Base-by-base conservation (phyloP, 1,284 basidiomycete genomes). In the Cutaneotrichosporon cutaneum region DNA sequence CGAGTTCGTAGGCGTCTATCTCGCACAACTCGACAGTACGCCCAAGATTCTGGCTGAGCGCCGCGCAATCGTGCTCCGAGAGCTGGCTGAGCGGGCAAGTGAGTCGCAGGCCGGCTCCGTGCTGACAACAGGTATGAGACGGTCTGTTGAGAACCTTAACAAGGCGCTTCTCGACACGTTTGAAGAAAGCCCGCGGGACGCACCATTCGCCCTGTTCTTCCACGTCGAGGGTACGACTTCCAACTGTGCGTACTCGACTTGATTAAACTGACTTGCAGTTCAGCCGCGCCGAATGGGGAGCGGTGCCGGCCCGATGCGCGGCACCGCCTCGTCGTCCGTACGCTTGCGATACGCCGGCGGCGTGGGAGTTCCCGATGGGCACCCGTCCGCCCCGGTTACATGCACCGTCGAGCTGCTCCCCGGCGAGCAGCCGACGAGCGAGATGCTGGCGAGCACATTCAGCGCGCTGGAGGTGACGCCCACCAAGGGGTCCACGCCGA, bases 41-140 rank as follows among this genome's bases (percentile, higher is more conserved):
- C 74, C 73, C 10, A 66, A 69, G 13, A 75, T 77, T 6, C 36
- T 75, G 52, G 65, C 65, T 3, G 69, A 75, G 54, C 54, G 74
- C 24, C 62, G 74, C 6, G 56, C 71, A 32, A 66, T 68, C 0
- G 63, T 71, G 3, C 67, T 76, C 1, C 56, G 71, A 39, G 73
- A 75, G n/a, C 71, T 80, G 65, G 75, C 72, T 3, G 75, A 78
- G 62, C 62, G 75, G 26, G 73, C 74, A 10, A 69, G 74, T 76
- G 57, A 64, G 74, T 57, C 51, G 52, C 10, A 54, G 59, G 33
- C 30, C 52, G 7, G 57, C n/a, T 33, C 14, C 45, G 53, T 21
- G 27, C 52, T 56, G 5, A 56, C n/a, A 27, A 3, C 55, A 70
- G 73, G 72, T 2, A 69, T 71, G 18, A 72, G 71, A 0, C 63